Evolutionary conservation across 805 yeast genomes (phyloP).

Genomic region (Zygoascus ofunaensis): DNA sequence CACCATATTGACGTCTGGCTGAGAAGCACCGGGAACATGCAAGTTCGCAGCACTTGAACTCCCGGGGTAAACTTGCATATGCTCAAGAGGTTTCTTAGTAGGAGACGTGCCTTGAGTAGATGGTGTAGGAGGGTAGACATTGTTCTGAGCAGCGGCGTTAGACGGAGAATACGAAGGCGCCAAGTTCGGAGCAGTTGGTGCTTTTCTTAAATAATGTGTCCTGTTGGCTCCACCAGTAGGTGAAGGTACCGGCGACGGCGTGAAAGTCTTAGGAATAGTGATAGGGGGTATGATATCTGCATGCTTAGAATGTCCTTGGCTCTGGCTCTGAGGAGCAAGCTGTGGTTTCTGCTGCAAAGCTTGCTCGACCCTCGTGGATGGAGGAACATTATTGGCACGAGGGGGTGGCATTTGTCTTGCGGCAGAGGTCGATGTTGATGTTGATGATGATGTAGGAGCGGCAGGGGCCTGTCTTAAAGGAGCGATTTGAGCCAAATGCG

Average conservation of each 20-base stretch:
- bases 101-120: slow-evolving; percentile 1
- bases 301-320: slow-evolving; percentile 2
- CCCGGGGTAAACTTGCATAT: slow-evolving; percentile 4
- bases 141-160: slow-evolving; percentile 2
- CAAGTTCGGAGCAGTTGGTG: neutral
- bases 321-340: neutral
- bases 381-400: slow-evolving; percentile 1
- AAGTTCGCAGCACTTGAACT: no score
- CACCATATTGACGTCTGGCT: neutral
- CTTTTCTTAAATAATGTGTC: neutral
- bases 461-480: slow-evolving; percentile 21
- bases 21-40: no score
- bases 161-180: neutral
- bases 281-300: slow-evolving; percentile 2
- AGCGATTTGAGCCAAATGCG: slow-evolving; percentile 19
- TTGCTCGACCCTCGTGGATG: neutral
- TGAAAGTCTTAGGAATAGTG: neutral
- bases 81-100: slow-evolving; percentile 6
- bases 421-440: slow-evolving; percentile 5
- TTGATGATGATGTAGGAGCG: slow-evolving; percentile 8
- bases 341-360: slow-evolving; percentile 4
- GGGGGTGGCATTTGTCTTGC: neutral
- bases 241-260: slow-evolving; percentile 3
- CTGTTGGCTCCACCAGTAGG: slow-evolving; percentile 1
- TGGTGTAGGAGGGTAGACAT: neutral